Percentiles rank a stretch among this genome's conserved stretches.
Evolutionary conservation across 345 rosid genomes (phyloP).

Genomic region (Rubroshorea leprosula): DNA sequence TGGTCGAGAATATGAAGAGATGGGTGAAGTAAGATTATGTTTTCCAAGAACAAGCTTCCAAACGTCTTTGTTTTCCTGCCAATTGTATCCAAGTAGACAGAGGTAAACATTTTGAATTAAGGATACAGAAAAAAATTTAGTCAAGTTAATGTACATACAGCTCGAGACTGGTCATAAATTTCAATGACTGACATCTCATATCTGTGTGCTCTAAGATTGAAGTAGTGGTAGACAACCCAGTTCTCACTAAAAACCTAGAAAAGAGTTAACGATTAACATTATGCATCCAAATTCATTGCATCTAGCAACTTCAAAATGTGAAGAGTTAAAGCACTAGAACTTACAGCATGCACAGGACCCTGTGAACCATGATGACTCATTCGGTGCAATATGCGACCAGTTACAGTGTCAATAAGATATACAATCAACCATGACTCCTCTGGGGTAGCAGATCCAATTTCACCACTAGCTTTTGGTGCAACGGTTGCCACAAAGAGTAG

Average conservation of each 20-base stretch:
- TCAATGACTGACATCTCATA: slow-evolving; percentile 93
- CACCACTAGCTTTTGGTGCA: slow-evolving; percentile 81
- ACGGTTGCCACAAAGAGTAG: slow-evolving; percentile 84
- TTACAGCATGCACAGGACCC: slow-evolving; percentile 92
- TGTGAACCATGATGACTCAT: slow-evolving; percentile 90
- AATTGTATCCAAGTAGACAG: slow-evolving; percentile 16
- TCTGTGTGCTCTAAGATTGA: slow-evolving; percentile 96
- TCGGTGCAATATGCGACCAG: slow-evolving; percentile 90
- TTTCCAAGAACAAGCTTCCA: slow-evolving; percentile 89
- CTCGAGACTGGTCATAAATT: slow-evolving; percentile 94
- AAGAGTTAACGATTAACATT: slow-evolving; percentile 20
- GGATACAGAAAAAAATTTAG: not conserved
- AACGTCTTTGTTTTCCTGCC: slow-evolving; percentile 94
- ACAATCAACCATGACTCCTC: slow-evolving; percentile 78
- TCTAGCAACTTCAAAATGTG: slow-evolving; percentile 12
- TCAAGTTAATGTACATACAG: slow-evolving; percentile 47
- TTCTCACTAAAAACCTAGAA: slow-evolving; percentile 94
- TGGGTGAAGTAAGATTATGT: slow-evolving; percentile 87
- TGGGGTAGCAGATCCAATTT: slow-evolving; percentile 83
- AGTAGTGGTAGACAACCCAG: slow-evolving; percentile 98
- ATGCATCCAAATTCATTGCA: slow-evolving; percentile 11
- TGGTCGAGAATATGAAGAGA: slow-evolving; percentile 78
- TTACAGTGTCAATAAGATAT: slow-evolving; percentile 84
- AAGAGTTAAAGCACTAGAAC: slow-evolving; percentile 21
- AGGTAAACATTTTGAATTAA: slow-evolving; percentile 12